Evolutionary conservation across 257 asterid species (phyloP), one percentile per base, ranked within the genome.

Genomic region (Cynanchum wilfordii): DNA sequence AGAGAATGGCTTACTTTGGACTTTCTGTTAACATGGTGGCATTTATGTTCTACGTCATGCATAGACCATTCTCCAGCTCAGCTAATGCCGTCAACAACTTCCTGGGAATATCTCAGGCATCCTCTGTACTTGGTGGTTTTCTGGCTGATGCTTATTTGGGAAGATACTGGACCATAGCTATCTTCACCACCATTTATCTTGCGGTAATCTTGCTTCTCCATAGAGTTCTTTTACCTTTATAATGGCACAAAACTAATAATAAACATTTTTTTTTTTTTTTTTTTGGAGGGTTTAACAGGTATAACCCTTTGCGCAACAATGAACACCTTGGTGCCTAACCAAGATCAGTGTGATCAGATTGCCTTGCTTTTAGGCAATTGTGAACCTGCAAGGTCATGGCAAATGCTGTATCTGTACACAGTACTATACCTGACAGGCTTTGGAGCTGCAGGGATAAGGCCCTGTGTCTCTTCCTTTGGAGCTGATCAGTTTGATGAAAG

Each of bases 391-490:
- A 87, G 86, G 58, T 74, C 92, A 47, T 91, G 96, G 97, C 99
- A 94, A 88, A 91, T 94, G 99, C 79, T 87, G 38, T 94, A 86
- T 86, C 95, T 94, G 74, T 85, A 91, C 79, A 55, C 82, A 4
- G 86, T 86, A 59, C 87, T 94, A 55, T 94, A 94, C 62, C 54
- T 89, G 59, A 89, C 99, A 4, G 99, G 93, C 40, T 88, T 94
- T 30, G 99, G 97, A 22, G 99, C 99, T 0, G 99, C 99, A 3
- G 99, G 99, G 30, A 94, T 94, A 56, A 81, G 99, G 77, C 99
- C 99, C n/a, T 94, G 99, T 51, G 99, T 94, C 62, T 94, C 99
- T 38, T 94, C 99, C 50, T 94, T 94, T n/a, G 99, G 99, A 0
- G 99, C 99, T 1, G 99, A 94, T 79, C 99, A 94, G 50, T 94